Base-by-base conservation (phyloP, 352 stramenopile species). In the Phytophthora hybrid region DNA sequence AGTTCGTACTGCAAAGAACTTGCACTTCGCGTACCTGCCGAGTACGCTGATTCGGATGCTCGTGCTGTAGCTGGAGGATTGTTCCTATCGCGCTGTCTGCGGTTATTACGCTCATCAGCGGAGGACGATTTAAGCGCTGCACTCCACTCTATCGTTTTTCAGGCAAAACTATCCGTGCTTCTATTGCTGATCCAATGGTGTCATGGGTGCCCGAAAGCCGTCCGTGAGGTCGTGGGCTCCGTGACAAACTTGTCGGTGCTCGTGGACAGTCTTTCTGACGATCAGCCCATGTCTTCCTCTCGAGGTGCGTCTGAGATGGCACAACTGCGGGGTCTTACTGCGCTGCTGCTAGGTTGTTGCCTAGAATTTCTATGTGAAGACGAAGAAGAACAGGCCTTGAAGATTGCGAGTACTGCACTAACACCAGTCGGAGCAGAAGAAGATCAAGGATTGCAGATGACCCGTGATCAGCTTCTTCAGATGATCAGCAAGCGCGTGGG, bases 1-100 rank as follows among this genome's bases (percentile, higher is more conserved):
- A 92, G 84, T 44, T 68, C 62, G 11, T 90, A 89, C 55, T 95
- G 88, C 66, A 90, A 93, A 71, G 77, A 90, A 49, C 67, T 93
- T 41, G 85, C 85, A 9, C 74, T 95, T 34, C 85, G 88, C n/a
- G 72, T 95, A 16, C 84, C 88, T 9, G 78, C 63, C 2, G 57
- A 82, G 10, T 89, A 90, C 34, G 71, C 83, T 8, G 71, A 84
- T 19, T 26, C 71, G 9, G 75, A 92, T 11, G 75, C 79, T 19
- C 81, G 83, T 68, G 73, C 78, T n/a, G 81, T 93, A 41, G 59
- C 78, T 46, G 86, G 86, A 7, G 84, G 83, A 11, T 69, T 88
- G 19, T 88, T 95, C 23, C 74, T 95, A 16, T 90, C 82, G 9
- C 83, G 87, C 10, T 93, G 86, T 26, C 52, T 95, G 0, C 75